Evolutionary conservation across 2,329 filamentous ascomycete species (phyloP), one percentile per base, ranked within the genome.

Genomic region (Ophiocordyceps robertsii): DNA sequence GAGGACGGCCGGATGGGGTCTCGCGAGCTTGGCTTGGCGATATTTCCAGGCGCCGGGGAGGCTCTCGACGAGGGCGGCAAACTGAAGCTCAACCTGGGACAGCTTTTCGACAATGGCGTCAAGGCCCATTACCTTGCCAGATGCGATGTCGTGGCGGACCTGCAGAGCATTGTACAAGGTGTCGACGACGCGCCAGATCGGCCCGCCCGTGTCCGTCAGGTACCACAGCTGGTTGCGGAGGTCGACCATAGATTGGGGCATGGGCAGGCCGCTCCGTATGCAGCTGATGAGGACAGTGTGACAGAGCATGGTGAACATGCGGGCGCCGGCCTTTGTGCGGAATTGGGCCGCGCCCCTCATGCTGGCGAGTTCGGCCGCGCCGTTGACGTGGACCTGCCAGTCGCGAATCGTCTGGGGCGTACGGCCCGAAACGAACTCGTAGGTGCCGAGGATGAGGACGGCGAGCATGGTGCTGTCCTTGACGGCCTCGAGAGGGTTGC

Each of bases 381-480:
- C 24, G 24, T 27, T 27, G 24, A 27, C 24, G 24, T 27, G 24
- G 24, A 27, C 24, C 24, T 27, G 24, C 24, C 24, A 27, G 24
- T 6, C 24, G 24, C 24, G 56, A 48, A 73, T 60, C 0, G 69
- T 73, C 41, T 65, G 61, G 8, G 62, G 56, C 7, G 61, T 65
- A 17, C 58, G 62, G 14, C 70, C 70, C 11, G 69, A 67, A 45
- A 75, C 61, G 49, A 69, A 70, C 53, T 76, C 72, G 47, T 70
- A 77, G 5, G 72, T 68, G 37, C 70, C 67, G 6, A 77, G 61
- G 38, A 77, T 67, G 38, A 76, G 61, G 14, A 76, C 66, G 1
- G 62, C 66, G 29, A 69, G 66, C 64, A 77, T 68, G 24, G 24
- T 27, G 24, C 24, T 27, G 24, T 27, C 24, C 24, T 27, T 27